A percentile compares a stretch with the other conserved stretches of the same genome.
phyloP scores from a whole-genome alignment of 352 stramenopile genomes.

The Globisporangium middletonii region DNA sequence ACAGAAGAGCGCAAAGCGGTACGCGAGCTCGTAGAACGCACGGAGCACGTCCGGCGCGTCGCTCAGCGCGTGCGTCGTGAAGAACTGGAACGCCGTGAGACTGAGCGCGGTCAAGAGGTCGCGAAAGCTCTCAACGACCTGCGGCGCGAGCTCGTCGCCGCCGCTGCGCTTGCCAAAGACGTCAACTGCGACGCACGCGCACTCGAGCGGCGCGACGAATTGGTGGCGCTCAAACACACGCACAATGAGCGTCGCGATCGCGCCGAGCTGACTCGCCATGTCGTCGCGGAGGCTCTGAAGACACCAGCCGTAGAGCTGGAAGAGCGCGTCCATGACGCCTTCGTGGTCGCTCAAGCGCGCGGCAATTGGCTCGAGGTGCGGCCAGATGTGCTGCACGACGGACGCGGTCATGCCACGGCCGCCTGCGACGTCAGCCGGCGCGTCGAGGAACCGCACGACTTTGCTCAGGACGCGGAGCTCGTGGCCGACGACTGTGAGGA shows the following conservation, averaged over 20 bases:
- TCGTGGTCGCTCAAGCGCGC: constrained; percentile 35
- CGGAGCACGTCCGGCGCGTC: constrained; percentile 56
- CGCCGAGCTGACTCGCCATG: constrained; percentile 40
- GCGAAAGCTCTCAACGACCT: constrained; percentile 47
- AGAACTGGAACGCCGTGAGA: constrained; percentile 57
- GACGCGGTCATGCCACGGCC: constrained; percentile 39
- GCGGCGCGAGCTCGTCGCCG: neutral
- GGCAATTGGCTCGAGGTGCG: constrained; percentile 43
- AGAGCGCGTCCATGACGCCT: constrained; percentile 45
- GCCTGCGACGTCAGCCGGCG: constrained; percentile 40
- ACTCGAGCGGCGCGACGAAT: constrained; percentile 62
- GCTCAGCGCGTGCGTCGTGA: constrained; percentile 48
- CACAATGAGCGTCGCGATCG: constrained; percentile 52
- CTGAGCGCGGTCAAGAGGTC: constrained; percentile 53
- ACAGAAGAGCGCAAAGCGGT: constrained; percentile 70
- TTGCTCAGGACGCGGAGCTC: constrained; percentile 70
- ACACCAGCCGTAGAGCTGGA: constrained; percentile 69
- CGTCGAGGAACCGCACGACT: constrained; percentile 59
- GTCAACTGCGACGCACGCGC: constrained; percentile 54
- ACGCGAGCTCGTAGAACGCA: constrained; percentile 62
- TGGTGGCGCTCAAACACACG: constrained; percentile 45
- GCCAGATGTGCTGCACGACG: constrained; percentile 46
- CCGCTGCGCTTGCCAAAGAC: constrained; percentile 45
- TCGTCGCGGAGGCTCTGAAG: constrained; percentile 55
- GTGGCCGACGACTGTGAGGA: constrained; percentile 25